Evolutionary conservation across 2,329 filamentous ascomycete species (phyloP).

Genomic region (Exophiala spinifera): DNA sequence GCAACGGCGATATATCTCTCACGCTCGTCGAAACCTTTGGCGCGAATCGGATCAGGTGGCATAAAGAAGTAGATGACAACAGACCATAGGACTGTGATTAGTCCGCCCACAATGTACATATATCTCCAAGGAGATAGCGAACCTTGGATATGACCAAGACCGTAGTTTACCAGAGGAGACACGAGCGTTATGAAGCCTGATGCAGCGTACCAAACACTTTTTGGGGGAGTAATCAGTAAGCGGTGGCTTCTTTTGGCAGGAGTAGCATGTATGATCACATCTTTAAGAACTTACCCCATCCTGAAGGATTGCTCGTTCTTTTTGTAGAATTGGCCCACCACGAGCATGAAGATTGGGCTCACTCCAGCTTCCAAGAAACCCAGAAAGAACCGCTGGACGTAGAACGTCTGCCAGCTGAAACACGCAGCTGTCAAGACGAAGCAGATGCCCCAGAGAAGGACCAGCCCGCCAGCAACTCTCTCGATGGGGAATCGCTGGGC

Average conservation of each 20-base stretch:
- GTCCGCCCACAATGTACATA: slow-evolving; percentile 65
- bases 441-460: slow-evolving; percentile 63
- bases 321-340: slow-evolving; percentile 62
- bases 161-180: not conserved
- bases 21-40: slow-evolving; percentile 64
- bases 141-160: slow-evolving; percentile 43
- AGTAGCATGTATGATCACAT: no score
- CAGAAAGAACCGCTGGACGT: slow-evolving; percentile 63
- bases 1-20: slow-evolving; percentile 65
- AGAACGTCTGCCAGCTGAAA: slow-evolving; percentile 61
- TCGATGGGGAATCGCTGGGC: slow-evolving; percentile 66
- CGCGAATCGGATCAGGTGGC: slow-evolving; percentile 62
- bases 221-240: not conserved
- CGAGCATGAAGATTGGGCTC: slow-evolving; percentile 64
- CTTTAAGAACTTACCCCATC: slow-evolving; percentile 50
- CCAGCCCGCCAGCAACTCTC: slow-evolving; percentile 59
- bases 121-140: slow-evolving; percentile 63
- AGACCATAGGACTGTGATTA: slow-evolving; percentile 53
- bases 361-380: slow-evolving; percentile 62
- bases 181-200: not conserved
- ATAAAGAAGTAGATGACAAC: slow-evolving; percentile 64
- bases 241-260: not conserved
- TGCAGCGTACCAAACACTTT: not conserved
- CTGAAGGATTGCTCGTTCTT: slow-evolving; percentile 62
- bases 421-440: slow-evolving; percentile 69